These are phyloP conservation scores for Stephania yunnanensis DNA, from an alignment of 164 flowering plant genomes.

Conservation along the genomic window DNA sequence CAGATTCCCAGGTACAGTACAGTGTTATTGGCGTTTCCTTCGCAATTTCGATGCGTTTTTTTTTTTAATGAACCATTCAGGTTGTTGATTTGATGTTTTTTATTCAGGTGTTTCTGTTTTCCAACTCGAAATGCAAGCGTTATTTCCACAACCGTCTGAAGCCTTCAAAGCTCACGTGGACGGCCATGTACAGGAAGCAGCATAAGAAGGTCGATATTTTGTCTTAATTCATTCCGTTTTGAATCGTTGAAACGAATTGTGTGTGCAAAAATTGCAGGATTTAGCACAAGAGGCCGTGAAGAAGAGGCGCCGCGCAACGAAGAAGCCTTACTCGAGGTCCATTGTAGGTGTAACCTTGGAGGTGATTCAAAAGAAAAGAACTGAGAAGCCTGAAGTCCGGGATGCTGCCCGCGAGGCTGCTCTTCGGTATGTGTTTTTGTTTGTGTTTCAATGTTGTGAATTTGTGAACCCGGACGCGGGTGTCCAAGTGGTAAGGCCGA, in stretches of 20 bases:
- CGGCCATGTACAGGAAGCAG: constrained; percentile 54
- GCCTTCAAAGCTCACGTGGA: constrained; percentile 81
- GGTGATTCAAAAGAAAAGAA: constrained; percentile 43
- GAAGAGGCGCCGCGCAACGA: constrained; percentile 41
- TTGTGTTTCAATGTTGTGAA: too few relatives aligned
- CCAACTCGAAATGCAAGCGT: constrained; percentile 79
- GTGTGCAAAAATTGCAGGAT: constrained; percentile 21
- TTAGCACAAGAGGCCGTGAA: constrained; percentile 35
- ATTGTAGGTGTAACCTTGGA: constrained; percentile 47
- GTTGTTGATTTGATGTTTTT: background rate
- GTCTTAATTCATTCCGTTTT: too few relatives aligned
- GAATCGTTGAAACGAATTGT: too few relatives aligned
- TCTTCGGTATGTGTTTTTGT: constrained; percentile 21
- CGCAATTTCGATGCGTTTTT: background rate
- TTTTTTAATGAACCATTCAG: background rate
- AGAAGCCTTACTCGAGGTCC: constrained; percentile 45
- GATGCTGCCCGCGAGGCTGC: constrained; percentile 52
- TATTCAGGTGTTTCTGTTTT: constrained; percentile 43
- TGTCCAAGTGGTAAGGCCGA: too few relatives aligned
- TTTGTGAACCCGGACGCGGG: too few relatives aligned
- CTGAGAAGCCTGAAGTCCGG: constrained; percentile 43
- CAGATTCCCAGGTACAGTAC: constrained; percentile 42
- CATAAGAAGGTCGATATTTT: constrained; percentile 42
- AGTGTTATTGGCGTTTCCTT: background rate
- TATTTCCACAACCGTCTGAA: constrained; percentile 75